Evolutionary conservation across 2,329 filamentous ascomycete genomes (phyloP), one percentile per base, ranked within the genome.

Genomic region (Raffaelea albimanens): DNA sequence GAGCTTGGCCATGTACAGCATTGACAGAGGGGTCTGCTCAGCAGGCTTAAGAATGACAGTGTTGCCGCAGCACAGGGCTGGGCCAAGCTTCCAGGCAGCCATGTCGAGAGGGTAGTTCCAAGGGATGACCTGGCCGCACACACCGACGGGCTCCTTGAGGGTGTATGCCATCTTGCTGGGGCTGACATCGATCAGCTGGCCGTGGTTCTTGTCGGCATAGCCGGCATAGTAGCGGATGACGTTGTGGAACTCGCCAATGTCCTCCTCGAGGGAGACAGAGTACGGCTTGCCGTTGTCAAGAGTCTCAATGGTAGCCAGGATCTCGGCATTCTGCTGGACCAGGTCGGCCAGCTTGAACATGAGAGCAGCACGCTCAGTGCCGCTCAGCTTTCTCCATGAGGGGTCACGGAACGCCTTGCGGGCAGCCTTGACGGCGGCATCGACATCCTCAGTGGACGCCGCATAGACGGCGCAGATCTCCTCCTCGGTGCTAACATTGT

Each of bases 211-310:
- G 67, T 91, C 86, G 41, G 84, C 82, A 62, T 77, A 90, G 48
- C 86, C 86, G 40, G 80, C 85, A 58, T 90, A 91, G 66, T 91
- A 91, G 56, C 80, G 81, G 46, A 82, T 67, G 13, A 83, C 63
- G 22, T 63, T 61, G 25, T 64, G 55, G 23, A 69, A 61, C 48
- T 72, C 67, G 20, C 62, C 58, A 9, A 89, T 63, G 61, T 88
- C 83, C 45, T 80, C 80, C 39, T 69, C 71, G n/a, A 82, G 65
- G 1, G 83, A 75, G 16, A 81, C 76, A 3, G 69, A 65, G 62
- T 85, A 87, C 4, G 85, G 82, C 63, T 91, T 89, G 61, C 85
- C 87, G 58, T 88, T 90, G 63, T 93, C 85, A 73, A 86, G 83
- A 1, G 85, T 83, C 66, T 93, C 85, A 42, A 75, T 67, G 13